Conservation (phyloP, 2,329 filamentous ascomycete genomes). For the Botrytis fragariae region DNA sequence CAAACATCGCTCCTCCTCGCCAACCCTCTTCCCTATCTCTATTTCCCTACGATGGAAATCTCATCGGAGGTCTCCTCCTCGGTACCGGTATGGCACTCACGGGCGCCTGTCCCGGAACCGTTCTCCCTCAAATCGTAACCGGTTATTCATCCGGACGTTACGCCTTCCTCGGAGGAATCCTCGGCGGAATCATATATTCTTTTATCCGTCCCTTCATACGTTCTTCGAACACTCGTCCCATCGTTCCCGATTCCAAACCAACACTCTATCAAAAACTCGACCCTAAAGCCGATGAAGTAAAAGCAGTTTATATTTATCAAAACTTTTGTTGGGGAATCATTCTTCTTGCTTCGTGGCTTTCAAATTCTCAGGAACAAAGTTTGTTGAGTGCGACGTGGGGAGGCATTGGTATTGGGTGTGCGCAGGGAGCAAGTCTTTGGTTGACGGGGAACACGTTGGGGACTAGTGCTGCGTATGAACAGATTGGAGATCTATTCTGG, state of each 20-base stretch:
- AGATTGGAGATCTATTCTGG: slow-evolving; percentile 55
- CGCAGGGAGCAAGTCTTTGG: slow-evolving; percentile 56
- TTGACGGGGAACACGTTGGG: slow-evolving; percentile 55
- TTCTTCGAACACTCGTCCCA: not conserved
- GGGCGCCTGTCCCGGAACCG: slow-evolving; percentile 63
- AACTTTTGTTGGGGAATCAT: slow-evolving; percentile 26
- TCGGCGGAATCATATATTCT: slow-evolving; percentile 53
- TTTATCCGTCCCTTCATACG: slow-evolving; percentile 19
- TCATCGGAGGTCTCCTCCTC: slow-evolving; percentile 60
- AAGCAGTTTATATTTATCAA: slow-evolving; percentile 26
- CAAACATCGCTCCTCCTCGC: slow-evolving; percentile 10
- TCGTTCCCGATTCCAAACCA: slow-evolving; percentile 7
- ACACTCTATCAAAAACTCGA: slow-evolving; percentile 28
- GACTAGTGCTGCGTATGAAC: slow-evolving; percentile 60
- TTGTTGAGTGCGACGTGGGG: slow-evolving; percentile 42
- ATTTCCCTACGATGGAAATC: slow-evolving; percentile 61
- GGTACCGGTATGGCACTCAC: slow-evolving; percentile 66
- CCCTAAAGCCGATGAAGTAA: slow-evolving; percentile 13
- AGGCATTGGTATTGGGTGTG: slow-evolving; percentile 56
- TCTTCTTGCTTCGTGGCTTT: slow-evolving; percentile 15
- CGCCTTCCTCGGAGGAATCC: slow-evolving; percentile 52
- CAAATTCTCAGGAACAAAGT: slow-evolving; percentile 5
- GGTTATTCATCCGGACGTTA: slow-evolving; percentile 52
- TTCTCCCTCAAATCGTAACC: slow-evolving; percentile 58
- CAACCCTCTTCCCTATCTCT: slow-evolving; percentile 38